Conservation (phyloP, 371 early-diverging fungal species). For the Mortierella sp. region DNA sequence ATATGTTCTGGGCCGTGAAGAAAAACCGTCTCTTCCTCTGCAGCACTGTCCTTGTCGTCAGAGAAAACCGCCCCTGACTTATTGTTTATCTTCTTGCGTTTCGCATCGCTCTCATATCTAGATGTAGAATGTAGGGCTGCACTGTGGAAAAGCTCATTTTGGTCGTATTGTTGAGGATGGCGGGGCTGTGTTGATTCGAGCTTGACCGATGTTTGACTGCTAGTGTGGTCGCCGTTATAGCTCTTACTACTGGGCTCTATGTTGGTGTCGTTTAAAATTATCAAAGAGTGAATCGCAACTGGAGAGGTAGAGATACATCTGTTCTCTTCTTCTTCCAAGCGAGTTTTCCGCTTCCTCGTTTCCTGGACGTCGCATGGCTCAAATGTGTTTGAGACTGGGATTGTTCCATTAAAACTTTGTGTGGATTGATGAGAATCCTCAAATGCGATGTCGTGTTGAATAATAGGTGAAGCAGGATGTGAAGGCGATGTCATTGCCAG, state of each 20-base stretch:
- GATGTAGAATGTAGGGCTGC: too few species aligned
- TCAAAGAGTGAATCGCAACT: neutral
- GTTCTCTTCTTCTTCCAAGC: neutral
- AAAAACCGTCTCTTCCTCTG: neutral
- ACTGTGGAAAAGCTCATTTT: too few species aligned
- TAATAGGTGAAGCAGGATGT: neutral
- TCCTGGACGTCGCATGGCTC: neutral
- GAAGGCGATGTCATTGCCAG: neutral
- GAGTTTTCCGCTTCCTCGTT: slow-evolving; percentile 1
- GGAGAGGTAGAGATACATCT: too few species aligned
- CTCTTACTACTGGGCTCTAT: neutral
- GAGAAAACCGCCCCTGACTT: neutral
- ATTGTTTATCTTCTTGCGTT: neutral
- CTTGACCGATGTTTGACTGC: too few species aligned
- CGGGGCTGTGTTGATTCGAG: too few species aligned
- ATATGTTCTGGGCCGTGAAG: too few species aligned
- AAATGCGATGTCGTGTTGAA: neutral
- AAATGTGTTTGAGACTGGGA: neutral
- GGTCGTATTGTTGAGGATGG: neutral
- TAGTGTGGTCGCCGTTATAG: neutral
- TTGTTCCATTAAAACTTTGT: neutral
- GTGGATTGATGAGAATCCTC: neutral
- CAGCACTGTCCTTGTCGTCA: neutral
- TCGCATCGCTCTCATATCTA: neutral
- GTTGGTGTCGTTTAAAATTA: neutral